Evolutionary conservation across 371 early-diverging fungal genomes (phyloP).

Genomic region (Mucor sp.): DNA sequence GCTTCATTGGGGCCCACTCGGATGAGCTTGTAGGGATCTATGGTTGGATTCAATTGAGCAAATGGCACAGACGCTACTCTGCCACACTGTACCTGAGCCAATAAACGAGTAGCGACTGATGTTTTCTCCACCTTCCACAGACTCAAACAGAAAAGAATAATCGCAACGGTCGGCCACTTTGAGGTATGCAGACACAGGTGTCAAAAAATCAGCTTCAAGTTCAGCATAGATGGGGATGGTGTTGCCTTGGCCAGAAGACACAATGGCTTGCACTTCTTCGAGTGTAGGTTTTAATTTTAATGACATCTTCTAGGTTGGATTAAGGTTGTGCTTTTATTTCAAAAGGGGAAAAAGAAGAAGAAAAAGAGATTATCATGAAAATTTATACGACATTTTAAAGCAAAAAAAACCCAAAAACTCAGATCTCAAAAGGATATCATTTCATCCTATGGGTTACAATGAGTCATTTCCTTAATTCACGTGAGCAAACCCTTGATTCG

Average conservation of each 20-base stretch:
- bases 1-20: constrained; percentile 73
- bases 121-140: constrained; percentile 93
- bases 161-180: constrained; percentile 78
- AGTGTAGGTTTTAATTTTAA: constrained; percentile 66
- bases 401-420: neutral
- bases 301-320: constrained; percentile 20
- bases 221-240: constrained; percentile 88
- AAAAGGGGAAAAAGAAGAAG: neutral
- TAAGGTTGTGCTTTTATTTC: neutral
- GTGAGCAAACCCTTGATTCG: neutral
- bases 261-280: constrained; percentile 68
- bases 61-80: too few species aligned
- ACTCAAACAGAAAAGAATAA: constrained; percentile 93
- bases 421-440: neutral
- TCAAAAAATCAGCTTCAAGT: constrained; percentile 89
- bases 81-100: constrained; percentile 75
- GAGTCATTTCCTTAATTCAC: neutral
- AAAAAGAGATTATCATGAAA: neutral
- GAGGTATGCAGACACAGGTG: constrained; percentile 96
- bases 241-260: constrained; percentile 68
- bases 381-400: neutral
- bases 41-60: too few species aligned
- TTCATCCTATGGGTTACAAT: constrained; percentile 3
- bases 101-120: constrained; percentile 95
- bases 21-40: constrained; percentile 87